phyloP scores from a whole-genome alignment of 2,329 filamentous ascomycete species.

The Alternaria hordeiaustralica region DNA sequence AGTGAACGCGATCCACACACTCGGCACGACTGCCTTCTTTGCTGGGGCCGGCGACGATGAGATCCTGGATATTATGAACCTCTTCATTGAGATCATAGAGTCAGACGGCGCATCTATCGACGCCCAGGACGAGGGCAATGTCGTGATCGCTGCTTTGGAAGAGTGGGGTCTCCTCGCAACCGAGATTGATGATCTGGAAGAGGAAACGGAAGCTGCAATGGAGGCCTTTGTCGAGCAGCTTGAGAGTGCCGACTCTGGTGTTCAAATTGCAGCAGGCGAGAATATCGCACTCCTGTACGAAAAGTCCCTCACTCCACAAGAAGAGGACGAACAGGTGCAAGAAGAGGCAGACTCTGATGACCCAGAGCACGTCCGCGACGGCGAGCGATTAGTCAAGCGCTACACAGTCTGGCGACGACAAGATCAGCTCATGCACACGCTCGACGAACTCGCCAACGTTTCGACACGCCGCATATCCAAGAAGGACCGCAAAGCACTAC shows the following conservation, averaged over 20 bases:
- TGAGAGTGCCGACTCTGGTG: constrained; percentile 72
- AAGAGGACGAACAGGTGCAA: constrained; percentile 62
- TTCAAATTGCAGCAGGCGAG: constrained; percentile 78
- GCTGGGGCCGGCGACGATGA: constrained; percentile 74
- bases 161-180: constrained; percentile 84
- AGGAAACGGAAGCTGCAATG: constrained; percentile 73
- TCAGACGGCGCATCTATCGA: constrained; percentile 77
- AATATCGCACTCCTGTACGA: constrained; percentile 87
- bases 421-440: constrained; percentile 64
- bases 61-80: constrained; percentile 74
- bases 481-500: constrained; percentile 70
- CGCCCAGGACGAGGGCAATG: constrained; percentile 71
- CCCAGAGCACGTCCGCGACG: constrained; percentile 37
- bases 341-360: constrained; percentile 59
- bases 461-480: constrained; percentile 69
- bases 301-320: constrained; percentile 66
- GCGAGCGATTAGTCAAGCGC: constrained; percentile 61
- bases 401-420: constrained; percentile 72
- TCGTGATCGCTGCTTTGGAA: constrained; percentile 77
- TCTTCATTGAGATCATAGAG: constrained; percentile 77
- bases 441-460: constrained; percentile 65
- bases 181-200: constrained; percentile 75
- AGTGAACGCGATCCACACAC: constrained; percentile 73
- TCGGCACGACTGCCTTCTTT: constrained; percentile 76
- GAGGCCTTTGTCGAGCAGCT: constrained; percentile 87